Evolutionary conservation across 495 filamentous ascomycete genomes (phyloP).

Genomic region (Penicillium argentinense): DNA sequence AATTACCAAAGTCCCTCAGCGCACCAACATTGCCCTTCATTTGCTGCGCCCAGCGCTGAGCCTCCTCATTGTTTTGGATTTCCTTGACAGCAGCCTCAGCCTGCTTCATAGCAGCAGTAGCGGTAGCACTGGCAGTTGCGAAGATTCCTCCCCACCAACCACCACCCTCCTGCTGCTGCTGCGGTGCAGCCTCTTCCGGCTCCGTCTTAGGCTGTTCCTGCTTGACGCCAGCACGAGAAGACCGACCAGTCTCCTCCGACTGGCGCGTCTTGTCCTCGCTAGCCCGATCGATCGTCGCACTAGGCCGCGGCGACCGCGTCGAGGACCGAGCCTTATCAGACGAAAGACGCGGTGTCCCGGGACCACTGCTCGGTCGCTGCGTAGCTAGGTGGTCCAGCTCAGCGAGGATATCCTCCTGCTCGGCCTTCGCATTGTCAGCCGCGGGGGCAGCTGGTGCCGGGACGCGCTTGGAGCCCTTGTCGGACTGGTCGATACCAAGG

Average conservation of each 20-base stretch:
- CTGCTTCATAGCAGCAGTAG: conserved; percentile 82
- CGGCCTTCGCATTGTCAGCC: conserved; percentile 44
- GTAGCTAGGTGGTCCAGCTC: conserved; percentile 79
- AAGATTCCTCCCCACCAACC: conserved; percentile 94
- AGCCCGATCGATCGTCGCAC: conserved; percentile 54
- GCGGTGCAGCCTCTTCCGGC: conserved; percentile 29
- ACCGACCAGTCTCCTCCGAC: conserved; percentile 71
- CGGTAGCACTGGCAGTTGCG: conserved; percentile 59
- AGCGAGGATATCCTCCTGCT: conserved; percentile 69
- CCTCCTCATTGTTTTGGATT: conserved; percentile 94
- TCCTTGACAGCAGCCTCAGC: conserved; percentile 92
- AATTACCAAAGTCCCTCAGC: conserved; percentile 74
- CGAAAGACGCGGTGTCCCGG: conserved; percentile 78
- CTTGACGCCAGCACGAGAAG: conserved; percentile 60
- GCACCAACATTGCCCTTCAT: conserved; percentile 88
- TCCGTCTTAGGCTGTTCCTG: conserved; percentile 37
- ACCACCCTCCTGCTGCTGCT: conserved; percentile 47
- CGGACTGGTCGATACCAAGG: conserved; percentile 54
- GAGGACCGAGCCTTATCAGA: conserved; percentile 50
- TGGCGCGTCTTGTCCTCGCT: conserved; percentile 68
- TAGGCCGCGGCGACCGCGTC: conserved; percentile 57
- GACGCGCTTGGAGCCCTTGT: conserved; percentile 46
- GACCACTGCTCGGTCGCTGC: conserved; percentile 65
- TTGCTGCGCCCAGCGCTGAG: conserved; percentile 92
- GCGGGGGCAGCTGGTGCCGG: conserved; percentile 16